Percentiles rank a stretch among this genome's conserved stretches.
These are phyloP conservation scores for Cutaneotrichosporon cutaneum DNA, from an alignment of 1,284 basidiomycete genomes.

Conservation along the genomic window DNA sequence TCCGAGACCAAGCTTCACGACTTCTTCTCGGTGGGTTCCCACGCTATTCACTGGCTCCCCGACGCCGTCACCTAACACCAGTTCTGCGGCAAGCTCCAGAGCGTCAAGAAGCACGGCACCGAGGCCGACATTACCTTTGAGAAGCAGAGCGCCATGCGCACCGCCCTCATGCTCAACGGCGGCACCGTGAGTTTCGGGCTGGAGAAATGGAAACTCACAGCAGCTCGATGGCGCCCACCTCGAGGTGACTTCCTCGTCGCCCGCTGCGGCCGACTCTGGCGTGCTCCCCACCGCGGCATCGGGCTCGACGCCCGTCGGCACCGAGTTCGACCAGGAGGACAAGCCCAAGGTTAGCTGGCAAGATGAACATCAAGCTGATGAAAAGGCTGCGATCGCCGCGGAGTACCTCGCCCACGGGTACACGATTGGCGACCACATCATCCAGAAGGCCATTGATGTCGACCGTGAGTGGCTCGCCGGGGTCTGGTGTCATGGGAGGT, in stretches of 20 bases:
- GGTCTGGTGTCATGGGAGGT: neutral
- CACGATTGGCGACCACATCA: slow-evolving; percentile 69
- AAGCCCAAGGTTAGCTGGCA: slow-evolving; percentile 50
- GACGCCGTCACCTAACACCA: neutral
- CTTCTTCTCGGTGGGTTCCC: slow-evolving; percentile 43
- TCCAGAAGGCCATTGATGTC: slow-evolving; percentile 81
- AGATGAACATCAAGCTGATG: slow-evolving; percentile 15
- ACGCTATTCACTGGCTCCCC: neutral
- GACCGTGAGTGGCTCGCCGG: slow-evolving; percentile 62
- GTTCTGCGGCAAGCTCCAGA: slow-evolving; percentile 53
- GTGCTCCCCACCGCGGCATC: slow-evolving; percentile 23
- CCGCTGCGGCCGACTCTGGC: slow-evolving; percentile 37
- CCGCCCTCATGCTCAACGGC: slow-evolving; percentile 53
- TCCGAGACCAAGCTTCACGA: slow-evolving; percentile 53
- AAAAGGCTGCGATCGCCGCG: slow-evolving; percentile 64
- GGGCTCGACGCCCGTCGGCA: slow-evolving; percentile 45
- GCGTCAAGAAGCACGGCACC: slow-evolving; percentile 48
- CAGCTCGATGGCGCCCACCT: slow-evolving; percentile 54
- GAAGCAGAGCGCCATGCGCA: slow-evolving; percentile 54
- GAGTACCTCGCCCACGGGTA: slow-evolving; percentile 85
- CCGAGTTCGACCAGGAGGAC: slow-evolving; percentile 53
- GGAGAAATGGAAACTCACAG: slow-evolving; percentile 3
- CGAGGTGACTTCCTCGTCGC: slow-evolving; percentile 50
- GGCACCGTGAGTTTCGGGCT: slow-evolving; percentile 52
- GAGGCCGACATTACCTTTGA: slow-evolving; percentile 53